phyloP scores from a whole-genome alignment of 257 asterid species.

The Coffea eugenioides region DNA sequence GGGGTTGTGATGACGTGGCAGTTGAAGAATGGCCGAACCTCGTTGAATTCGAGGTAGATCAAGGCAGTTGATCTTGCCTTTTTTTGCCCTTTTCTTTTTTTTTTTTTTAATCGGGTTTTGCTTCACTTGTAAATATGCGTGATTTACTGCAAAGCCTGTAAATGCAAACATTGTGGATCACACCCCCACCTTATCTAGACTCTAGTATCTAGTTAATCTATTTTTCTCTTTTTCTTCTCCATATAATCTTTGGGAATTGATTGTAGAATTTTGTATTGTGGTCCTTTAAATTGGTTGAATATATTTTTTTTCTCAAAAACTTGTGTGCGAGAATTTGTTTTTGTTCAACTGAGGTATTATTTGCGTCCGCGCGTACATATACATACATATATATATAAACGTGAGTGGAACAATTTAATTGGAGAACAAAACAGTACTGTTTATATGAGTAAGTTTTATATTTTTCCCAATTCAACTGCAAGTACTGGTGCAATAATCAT shows the following conservation, averaged over 20 bases:
- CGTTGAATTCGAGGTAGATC: constrained; percentile 15
- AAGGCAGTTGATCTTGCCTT: background rate
- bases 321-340: background rate
- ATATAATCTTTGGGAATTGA: too few species aligned
- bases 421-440: too few species aligned
- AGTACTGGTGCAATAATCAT: too few species aligned
- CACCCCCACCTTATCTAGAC: too few species aligned
- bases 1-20: constrained; percentile 13
- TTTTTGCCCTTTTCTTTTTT: background rate
- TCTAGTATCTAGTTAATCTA: background rate
- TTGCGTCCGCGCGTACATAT: too few species aligned
- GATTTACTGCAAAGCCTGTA: constrained; percentile 6
- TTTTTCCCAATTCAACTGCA: background rate
- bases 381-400: too few species aligned
- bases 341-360: too few species aligned
- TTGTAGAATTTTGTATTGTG: background rate
- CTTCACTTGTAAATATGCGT: constrained; percentile 21
- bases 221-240: background rate
- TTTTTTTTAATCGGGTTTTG: background rate
- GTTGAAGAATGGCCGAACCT: background rate
- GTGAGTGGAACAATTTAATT: too few species aligned
- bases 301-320: background rate
- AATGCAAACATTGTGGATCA: background rate
- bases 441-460: too few species aligned
- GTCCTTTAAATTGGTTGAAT: background rate